Base-by-base conservation (phyloP, 305 asterid genomes). In the Fraxinus xanthoxyloides region DNA sequence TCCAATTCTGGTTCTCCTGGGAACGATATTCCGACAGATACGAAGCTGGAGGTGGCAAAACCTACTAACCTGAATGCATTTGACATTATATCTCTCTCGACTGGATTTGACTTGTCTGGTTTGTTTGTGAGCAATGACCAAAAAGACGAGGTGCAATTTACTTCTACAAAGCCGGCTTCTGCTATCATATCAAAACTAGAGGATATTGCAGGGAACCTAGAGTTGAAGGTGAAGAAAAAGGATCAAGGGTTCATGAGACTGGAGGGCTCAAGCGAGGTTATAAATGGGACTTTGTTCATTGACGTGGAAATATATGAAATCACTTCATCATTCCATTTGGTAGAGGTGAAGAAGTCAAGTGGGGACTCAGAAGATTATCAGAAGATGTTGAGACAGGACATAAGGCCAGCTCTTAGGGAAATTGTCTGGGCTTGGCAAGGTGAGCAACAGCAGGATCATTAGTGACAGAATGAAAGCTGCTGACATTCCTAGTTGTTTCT, bases 371-470 rank as follows among this genome's bases (percentile, higher is more conserved):
- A 83, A 2, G 94, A 87, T 43, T 93, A 83, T 81, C 89, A 77
- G 80, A 83, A 84, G 82, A 84, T 91, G 91, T 2, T 92, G 84
- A 89, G 72, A 40, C 86, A 80, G 83, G 85, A 72, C 8, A 84
- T 92, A 7, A 90, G 80, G 82, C 90, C 94, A 28, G 88, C 86
- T 3, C 89, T 93, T 51, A 65, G 85, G 61, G 95, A 89, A 5
- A 81, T 92, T 75, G 89, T 92, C 23, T 87, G 91, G 90, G 90
- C 91, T 32, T 93, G 97, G 97, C 92, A 87, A 85, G 97, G 94
- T 24, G 90, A 89, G 83, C 84, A 88, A 34, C 59, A 81, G 19
- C 51, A 69, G 36, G 31, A 75, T 15, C 24, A 23, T 9, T 21
- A 24, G 2, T 3, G 24, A 26, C 34, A 26, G 24, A 56, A 48